Evolutionary conservation across 306 rosid species (phyloP), one percentile per base, ranked within the genome.

Genomic region (Quercus agrifolia): DNA sequence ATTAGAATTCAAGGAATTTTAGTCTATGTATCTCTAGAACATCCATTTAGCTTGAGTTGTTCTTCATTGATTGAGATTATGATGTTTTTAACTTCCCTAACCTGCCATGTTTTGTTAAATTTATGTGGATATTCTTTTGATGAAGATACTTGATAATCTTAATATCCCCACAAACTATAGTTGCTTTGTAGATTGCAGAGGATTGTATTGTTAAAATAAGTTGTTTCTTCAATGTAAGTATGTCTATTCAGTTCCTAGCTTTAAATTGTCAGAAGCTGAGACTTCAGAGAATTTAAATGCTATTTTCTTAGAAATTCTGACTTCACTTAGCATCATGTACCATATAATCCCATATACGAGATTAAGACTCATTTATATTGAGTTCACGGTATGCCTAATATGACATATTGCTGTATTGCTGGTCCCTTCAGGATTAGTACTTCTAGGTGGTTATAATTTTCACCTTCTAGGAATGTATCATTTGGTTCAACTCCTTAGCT

Each of bases 221-320:
- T 62, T 30, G 67, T 21, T 71, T 62, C 46, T 76, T 76, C 56
- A 62, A 49, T 74, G 17, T 31, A 74, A 57, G 57, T 55, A 61
- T 33, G 27, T 71, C 21, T 56, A 44, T 76, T 75, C 70, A 52
- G 19, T 79, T 63, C 38, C 46, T 77, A 18, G 56, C 79, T 80
- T 80, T 59, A 49, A 63, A 25, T 70, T 62, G 55, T n/a, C 79
- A 33, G 49, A 46, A 46, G 41, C n/a, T 15, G 33, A 41, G 82
- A 23, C 61, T 68, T 72, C 74, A 59, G 58, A 44, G 69, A 57
- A 66, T 44, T 69, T 70, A 55, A 54, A 56, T 74, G 44, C 76
- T 71, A 68, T 21, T 66, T 52, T 75, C 58, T 25, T 58, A 35
- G 67, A 52, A 63, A 1, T 4, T 80, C 64, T 46, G 64, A 66